Conservation (phyloP, 225 moss, liverwort and hornwort genomes). For the Pseudoscleropodium purum region DNA sequence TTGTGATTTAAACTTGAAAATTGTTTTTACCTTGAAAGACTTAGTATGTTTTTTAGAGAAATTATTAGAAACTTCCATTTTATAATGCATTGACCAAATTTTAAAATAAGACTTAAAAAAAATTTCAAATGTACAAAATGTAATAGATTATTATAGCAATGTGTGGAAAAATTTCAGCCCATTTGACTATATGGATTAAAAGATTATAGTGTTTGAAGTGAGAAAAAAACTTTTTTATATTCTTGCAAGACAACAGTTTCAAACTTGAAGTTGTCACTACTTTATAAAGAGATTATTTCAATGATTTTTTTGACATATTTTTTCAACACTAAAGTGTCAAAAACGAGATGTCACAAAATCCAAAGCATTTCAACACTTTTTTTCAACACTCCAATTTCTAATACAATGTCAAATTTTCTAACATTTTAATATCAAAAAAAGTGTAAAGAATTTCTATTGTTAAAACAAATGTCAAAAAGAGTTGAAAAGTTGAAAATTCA, state of each 20-base stretch:
- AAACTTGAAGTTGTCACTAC: background rate
- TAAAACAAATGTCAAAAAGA: background rate
- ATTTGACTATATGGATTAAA: background rate
- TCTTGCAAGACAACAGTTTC: fast-evolving
- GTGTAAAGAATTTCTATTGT: background rate
- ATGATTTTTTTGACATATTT: background rate
- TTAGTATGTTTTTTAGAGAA: background rate
- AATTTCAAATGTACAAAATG: background rate
- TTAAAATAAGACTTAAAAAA: background rate
- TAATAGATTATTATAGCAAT: background rate
- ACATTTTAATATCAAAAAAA: background rate
- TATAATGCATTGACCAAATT: background rate
- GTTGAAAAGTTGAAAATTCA: too few relatives aligned
- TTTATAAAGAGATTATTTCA: background rate
- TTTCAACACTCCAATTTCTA: background rate
- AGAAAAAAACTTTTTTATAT: background rate
- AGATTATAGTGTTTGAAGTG: background rate
- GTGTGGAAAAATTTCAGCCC: background rate
- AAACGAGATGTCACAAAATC: background rate
- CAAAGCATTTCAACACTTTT: background rate
- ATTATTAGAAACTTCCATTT: background rate
- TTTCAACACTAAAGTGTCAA: background rate
- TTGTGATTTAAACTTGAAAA: background rate
- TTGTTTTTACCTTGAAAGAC: background rate
- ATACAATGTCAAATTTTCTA: too few relatives aligned